Evolutionary conservation across 768 basidiomycete genomes (phyloP).

Genomic region (Tricholoma bakamatsutake): DNA sequence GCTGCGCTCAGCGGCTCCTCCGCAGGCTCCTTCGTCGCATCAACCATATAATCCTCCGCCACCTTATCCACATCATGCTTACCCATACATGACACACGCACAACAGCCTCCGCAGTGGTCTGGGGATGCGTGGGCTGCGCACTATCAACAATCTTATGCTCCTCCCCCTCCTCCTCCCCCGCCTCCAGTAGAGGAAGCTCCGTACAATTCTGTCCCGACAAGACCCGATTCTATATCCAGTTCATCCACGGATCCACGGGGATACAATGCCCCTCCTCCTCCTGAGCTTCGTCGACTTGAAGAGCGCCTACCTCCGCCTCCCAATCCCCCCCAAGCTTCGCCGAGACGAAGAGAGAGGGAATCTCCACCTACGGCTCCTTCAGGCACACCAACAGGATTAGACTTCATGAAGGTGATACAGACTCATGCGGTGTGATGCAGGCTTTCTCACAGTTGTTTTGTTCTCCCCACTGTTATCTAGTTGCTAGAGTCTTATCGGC

Average conservation of each 20-base stretch:
- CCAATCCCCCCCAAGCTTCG: conserved; percentile 1
- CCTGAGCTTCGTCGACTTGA: conserved; percentile 3
- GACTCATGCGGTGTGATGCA: background rate
- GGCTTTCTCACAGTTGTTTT: conserved; percentile 3
- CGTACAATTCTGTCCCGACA: conserved; percentile 26
- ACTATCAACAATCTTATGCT: conserved; percentile 24
- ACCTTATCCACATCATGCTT: conserved; percentile 4
- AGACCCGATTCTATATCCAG: conserved; percentile 26
- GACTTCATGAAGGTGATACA: conserved; percentile 9
- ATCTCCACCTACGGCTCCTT: conserved; percentile 3
- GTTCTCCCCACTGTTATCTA: conserved; percentile 1
- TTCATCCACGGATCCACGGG: conserved; percentile 14
- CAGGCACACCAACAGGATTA: conserved; percentile 8
- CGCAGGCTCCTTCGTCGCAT: conserved; percentile 2
- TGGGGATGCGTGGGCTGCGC: conserved; percentile 33
- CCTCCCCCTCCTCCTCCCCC: conserved; percentile 24
- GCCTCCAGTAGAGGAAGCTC: conserved; percentile 18
- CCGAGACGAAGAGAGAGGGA: conserved; percentile 5
- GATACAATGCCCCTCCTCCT: conserved; percentile 2
- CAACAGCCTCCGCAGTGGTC: conserved; percentile 34
- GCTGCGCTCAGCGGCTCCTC: conserved; percentile 1
- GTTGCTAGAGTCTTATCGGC: conserved; percentile 6
- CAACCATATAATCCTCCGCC: conserved; percentile 4
- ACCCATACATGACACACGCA: conserved; percentile 21
- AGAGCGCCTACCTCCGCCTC: conserved; percentile 4